Evolutionary conservation across 108 stramenopile species (phyloP).

Genomic region (Cyclostephanos tholiformis): DNA sequence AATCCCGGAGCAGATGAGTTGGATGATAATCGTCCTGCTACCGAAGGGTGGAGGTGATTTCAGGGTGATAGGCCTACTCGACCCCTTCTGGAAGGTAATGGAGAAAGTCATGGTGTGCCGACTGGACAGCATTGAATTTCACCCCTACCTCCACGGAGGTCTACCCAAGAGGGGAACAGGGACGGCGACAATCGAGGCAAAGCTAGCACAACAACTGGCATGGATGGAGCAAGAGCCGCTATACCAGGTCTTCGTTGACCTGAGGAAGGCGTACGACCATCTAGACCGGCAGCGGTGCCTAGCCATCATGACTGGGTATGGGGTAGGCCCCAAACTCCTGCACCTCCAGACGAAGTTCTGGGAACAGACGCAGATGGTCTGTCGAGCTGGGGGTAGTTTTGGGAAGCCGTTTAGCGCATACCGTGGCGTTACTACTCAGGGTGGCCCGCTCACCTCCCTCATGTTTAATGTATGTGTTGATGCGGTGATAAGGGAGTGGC

Average conservation of each 20-base stretch:
- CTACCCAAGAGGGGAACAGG: slow-evolving; percentile 10
- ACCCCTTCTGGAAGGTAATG: slow-evolving; percentile 3
- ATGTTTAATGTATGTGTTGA: too few species aligned
- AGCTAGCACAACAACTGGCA: slow-evolving; percentile 22
- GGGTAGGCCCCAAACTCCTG: slow-evolving; percentile 13
- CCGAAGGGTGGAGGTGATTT: too few species aligned
- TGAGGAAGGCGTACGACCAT: slow-evolving; percentile 25
- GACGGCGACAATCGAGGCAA: slow-evolving; percentile 29
- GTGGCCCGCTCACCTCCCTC: too few species aligned
- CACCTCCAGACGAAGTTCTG: slow-evolving; percentile 11
- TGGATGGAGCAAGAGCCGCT: slow-evolving; percentile 4
- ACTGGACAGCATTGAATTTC: not conserved
- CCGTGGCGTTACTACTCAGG: too few species aligned
- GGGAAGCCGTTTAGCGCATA: not conserved
- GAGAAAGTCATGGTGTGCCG: slow-evolving; percentile 2
- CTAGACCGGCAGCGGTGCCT: slow-evolving; percentile 18
- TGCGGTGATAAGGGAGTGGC: too few species aligned
- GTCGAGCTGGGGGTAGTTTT: not conserved
- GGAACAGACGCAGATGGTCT: not conserved
- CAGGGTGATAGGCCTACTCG: too few species aligned
- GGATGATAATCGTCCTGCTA: too few species aligned
- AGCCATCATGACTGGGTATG: slow-evolving; percentile 19
- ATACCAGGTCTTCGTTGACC: slow-evolving; percentile 20
- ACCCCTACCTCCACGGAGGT: slow-evolving; percentile 17
- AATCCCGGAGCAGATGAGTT: too few species aligned